phyloP scores from a whole-genome alignment of 2,329 filamentous ascomycete species.

The Corniculantispora saksenae region DNA sequence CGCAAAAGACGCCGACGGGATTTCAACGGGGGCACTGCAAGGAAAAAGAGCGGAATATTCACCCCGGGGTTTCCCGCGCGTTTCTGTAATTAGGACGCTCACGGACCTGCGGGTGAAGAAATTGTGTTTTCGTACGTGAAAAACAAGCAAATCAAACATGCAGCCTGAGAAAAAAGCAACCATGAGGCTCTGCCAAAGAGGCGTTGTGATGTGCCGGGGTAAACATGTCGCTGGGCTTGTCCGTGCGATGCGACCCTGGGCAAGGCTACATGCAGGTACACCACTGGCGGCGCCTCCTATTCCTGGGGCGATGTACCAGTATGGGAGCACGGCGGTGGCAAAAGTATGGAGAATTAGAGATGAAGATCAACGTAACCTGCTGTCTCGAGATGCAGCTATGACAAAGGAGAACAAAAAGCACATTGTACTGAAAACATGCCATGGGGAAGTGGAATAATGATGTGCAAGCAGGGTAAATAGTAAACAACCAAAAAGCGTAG shows the following conservation, averaged over 20 bases:
- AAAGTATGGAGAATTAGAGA: conserved; percentile 18
- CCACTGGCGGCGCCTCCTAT: background rate
- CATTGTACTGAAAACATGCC: too few relatives aligned
- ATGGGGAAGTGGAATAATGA: conserved; percentile 7
- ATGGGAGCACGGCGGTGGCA: too few relatives aligned
- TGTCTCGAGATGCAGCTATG: conserved; percentile 21
- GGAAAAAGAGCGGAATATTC: background rate
- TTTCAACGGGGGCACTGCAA: background rate
- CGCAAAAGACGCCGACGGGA: background rate
- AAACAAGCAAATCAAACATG: conserved; percentile 4
- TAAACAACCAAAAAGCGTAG: background rate
- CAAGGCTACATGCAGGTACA: background rate
- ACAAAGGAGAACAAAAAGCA: conserved; percentile 17
- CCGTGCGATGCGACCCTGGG: background rate
- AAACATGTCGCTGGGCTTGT: background rate
- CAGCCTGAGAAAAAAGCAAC: conserved; percentile 3
- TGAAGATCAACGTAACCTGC: conserved; percentile 27
- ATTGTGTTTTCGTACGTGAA: background rate
- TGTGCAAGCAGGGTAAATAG: background rate
- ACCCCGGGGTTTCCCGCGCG: background rate
- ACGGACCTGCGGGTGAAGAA: background rate
- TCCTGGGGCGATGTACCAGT: too few relatives aligned
- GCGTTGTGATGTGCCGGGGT: too few relatives aligned
- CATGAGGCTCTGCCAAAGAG: background rate
- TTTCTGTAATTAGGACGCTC: background rate